Base-by-base conservation (phyloP, 768 basidiomycete species). In the Mrakia blollopis region DNA sequence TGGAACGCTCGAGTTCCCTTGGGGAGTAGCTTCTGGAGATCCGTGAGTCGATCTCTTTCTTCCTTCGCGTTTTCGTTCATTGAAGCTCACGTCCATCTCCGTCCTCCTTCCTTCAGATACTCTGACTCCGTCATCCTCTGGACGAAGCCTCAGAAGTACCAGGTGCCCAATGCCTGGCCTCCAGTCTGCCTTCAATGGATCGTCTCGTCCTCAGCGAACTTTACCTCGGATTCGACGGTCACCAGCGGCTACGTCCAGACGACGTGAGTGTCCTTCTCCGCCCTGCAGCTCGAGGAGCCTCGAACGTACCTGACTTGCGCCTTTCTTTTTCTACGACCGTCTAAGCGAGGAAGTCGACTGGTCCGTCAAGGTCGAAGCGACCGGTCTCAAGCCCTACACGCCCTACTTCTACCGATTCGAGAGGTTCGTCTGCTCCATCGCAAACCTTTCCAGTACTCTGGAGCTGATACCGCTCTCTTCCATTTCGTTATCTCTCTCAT, bases 301-400 rank as follows among this genome's bases (percentile, higher is more conserved):
- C 7, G 13, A 8, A n/a, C n/a, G n/a, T 8, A 9, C 13, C n/a
- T 57, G 25, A n/a, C 7, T 8, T n/a, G 4, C 5, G 9, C 44
- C 11, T 44, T 25, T 57, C 18, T 2, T 18, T 50, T 57, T n/a
- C 28, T 28, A n/a, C 10, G 57, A 11, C 14, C 13, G 57, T 9
- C 18, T 7, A n/a, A 57, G 57, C 73, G 86, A 87, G 73, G 89
- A 90, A 74, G 87, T 89, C 54, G 88, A 89, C 80, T 89, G 85
- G 81, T 89, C 88, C 0, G 85, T 88, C 79, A 89, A 89, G 81
- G 86, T 89, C 25, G 89, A 89, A 79, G 88, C 88, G 2, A 85
- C 83, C 0, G 84, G 85, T 3, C 81, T 89, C 70, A 79, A 84
- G 60, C 84, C 89, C 0, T 88, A 88, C 79, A 87, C 86, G 0